Conservation (phyloP, 108 stramenopile species). For the Aurantiochytrium sp. region DNA sequence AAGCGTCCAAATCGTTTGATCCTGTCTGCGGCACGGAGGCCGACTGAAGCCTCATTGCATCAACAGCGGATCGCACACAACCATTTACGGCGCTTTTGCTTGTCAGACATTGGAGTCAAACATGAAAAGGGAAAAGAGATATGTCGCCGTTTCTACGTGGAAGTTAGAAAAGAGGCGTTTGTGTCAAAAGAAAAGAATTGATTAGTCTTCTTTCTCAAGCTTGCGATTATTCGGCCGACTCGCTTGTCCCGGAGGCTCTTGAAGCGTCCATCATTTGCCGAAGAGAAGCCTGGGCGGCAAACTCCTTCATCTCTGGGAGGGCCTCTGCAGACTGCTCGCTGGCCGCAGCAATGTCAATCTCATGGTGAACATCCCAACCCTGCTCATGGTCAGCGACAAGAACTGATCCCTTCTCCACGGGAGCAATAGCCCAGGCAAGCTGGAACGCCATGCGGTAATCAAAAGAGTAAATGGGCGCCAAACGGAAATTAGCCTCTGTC, state of each 20-base stretch:
- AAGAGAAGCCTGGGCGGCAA: neutral
- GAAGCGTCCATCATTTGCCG: neutral
- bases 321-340: neutral
- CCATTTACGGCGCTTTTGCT: too few relatives aligned
- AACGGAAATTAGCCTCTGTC: neutral
- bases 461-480: neutral
- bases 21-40: too few relatives aligned
- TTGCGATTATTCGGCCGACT: too few relatives aligned
- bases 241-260: neutral
- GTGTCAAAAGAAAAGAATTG: too few relatives aligned
- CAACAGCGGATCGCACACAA: too few relatives aligned
- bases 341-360: neutral
- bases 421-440: neutral
- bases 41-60: too few relatives aligned
- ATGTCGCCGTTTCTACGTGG: too few relatives aligned
- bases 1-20: too few relatives aligned
- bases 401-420: neutral
- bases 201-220: too few relatives aligned
- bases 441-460: neutral
- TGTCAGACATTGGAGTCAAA: too few relatives aligned
- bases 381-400: slow-evolving; percentile 12
- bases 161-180: too few relatives aligned
- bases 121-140: too few relatives aligned
- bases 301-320: slow-evolving; percentile 15
- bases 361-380: neutral